Evolutionary conservation across 768 basidiomycete genomes (phyloP).

Genomic region (Hygrocybe punicea): DNA sequence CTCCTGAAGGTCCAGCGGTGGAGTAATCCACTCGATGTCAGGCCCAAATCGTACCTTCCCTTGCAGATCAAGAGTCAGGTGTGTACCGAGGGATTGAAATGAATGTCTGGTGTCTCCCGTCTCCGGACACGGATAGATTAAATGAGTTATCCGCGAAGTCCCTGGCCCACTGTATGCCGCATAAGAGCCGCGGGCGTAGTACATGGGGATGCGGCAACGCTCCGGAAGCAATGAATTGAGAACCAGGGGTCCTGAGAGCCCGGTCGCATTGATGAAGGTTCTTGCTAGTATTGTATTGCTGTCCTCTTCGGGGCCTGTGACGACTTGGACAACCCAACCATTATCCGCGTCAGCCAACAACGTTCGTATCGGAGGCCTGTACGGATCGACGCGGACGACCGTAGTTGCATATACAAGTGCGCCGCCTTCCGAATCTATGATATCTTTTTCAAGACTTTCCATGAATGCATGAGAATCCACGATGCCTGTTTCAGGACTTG

Average conservation of each 20-base stretch:
- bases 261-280: constrained; percentile 79
- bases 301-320: constrained; percentile 47
- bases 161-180: constrained; percentile 84
- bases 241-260: constrained; percentile 67
- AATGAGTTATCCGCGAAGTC: constrained; percentile 57
- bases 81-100: constrained; percentile 87
- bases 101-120: constrained; percentile 54
- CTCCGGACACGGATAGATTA: constrained; percentile 91
- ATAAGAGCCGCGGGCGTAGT: constrained; percentile 82
- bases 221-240: constrained; percentile 65
- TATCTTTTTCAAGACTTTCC: constrained; percentile 77
- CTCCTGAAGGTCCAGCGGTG: constrained; percentile 40
- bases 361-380: constrained; percentile 26
- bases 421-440: constrained; percentile 64
- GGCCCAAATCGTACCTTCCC: constrained; percentile 90
- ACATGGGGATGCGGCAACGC: constrained; percentile 62
- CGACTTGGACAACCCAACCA: constrained; percentile 85
- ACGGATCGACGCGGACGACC: constrained; percentile 82
- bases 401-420: constrained; percentile 74
- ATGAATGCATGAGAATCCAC: constrained; percentile 84
- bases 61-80: constrained; percentile 82
- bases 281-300: constrained; percentile 66
- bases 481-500: constrained; percentile 87
- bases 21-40: constrained; percentile 82
- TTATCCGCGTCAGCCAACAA: constrained; percentile 29